These are phyloP conservation scores for Lineolata rhizophorae DNA, from an alignment of 495 filamentous ascomycete genomes.

Conservation along the genomic window DNA sequence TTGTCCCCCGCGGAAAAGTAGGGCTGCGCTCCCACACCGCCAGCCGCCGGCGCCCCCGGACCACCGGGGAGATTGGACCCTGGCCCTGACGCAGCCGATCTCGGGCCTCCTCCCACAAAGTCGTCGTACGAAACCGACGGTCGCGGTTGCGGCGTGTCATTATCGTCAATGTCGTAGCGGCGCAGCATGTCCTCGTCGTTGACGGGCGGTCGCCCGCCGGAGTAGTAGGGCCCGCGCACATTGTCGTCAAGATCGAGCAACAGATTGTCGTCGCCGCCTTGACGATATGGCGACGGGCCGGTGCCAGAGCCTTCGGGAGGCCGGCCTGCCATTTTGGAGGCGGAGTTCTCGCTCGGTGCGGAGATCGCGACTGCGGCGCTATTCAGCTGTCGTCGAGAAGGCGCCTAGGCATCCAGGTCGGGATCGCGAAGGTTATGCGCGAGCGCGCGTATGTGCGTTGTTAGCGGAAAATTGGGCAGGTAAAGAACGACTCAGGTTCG, in stretches of 20 bases:
- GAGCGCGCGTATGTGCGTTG: too few species aligned
- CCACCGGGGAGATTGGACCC: slow-evolving; percentile 33
- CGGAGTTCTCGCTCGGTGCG: too few species aligned
- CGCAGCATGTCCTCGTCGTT: slow-evolving; percentile 59
- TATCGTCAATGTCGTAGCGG: slow-evolving; percentile 44
- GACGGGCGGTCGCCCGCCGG: slow-evolving; percentile 44
- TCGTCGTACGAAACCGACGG: slow-evolving; percentile 87
- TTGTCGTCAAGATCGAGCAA: slow-evolving; percentile 53
- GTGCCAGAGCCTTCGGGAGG: slow-evolving; percentile 28
- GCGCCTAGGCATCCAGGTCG: too few species aligned
- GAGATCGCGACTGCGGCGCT: too few species aligned
- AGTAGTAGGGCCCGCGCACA: slow-evolving; percentile 46
- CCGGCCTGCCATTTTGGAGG: slow-evolving; percentile 52
- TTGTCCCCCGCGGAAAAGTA: slow-evolving; percentile 13
- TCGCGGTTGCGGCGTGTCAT: slow-evolving; percentile 38
- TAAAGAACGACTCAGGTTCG: too few species aligned
- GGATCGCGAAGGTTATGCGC: too few species aligned
- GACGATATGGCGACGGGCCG: slow-evolving; percentile 11
- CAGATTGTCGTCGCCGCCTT: slow-evolving; percentile 30
- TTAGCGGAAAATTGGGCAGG: too few species aligned
- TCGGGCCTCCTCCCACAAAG: slow-evolving; percentile 47
- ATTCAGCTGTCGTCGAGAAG: too few species aligned
- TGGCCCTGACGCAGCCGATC: slow-evolving; percentile 26
- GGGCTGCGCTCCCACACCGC: slow-evolving; percentile 13
- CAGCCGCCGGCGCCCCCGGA: slow-evolving; percentile 18